phyloP scores from a whole-genome alignment of 2,329 filamentous ascomycete genomes.

The Magnaporthiopsis incrustans region DNA sequence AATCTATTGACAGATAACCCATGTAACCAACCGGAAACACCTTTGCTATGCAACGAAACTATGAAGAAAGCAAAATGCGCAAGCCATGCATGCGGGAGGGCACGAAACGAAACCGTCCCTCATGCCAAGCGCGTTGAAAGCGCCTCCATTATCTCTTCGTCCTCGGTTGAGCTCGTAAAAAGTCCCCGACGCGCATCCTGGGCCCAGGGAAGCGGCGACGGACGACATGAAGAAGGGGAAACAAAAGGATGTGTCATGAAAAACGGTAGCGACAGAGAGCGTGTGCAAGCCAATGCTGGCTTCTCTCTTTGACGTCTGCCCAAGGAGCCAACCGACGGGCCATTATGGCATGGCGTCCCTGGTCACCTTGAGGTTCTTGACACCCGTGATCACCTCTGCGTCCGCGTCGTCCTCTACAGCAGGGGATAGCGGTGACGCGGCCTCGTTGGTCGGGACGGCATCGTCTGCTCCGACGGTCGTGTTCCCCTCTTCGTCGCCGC shows the following conservation, averaged over 20 bases:
- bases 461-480: slow-evolving; percentile 11
- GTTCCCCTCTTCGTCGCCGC: slow-evolving; percentile 14
- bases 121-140: slow-evolving; percentile 2
- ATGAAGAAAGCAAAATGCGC: no score
- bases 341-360: slow-evolving; percentile 20
- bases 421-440: not conserved
- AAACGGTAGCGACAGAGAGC: no score
- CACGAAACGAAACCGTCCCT: no score
- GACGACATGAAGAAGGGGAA: no score
- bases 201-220: no score
- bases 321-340: not conserved
- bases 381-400: slow-evolving; percentile 52
- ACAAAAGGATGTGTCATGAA: no score
- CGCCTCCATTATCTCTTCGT: not conserved
- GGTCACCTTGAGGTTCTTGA: slow-evolving; percentile 44
- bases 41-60: slow-evolving; percentile 11
- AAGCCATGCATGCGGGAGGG: no score
- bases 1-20: no score
- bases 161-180: not conserved
- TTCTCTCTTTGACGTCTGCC: not conserved
- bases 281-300: not conserved
- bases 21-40: slow-evolving; percentile 1
- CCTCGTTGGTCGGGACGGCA: slow-evolving; percentile 10
- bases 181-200: no score
- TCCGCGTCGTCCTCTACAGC: slow-evolving; percentile 30